Conservation (phyloP, 441 rosid species). For the Populus hybrid region DNA sequence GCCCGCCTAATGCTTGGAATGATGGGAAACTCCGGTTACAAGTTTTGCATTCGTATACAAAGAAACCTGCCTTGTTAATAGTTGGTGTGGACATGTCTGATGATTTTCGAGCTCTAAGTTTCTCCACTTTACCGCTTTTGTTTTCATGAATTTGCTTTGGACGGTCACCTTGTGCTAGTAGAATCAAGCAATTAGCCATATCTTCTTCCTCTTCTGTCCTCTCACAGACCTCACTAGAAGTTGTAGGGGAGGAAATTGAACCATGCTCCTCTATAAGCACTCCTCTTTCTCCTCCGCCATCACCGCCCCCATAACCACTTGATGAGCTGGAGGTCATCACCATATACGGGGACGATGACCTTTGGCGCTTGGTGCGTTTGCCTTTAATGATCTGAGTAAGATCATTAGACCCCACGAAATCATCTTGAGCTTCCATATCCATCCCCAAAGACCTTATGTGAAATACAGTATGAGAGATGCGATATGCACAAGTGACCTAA, state of each 20-base stretch:
- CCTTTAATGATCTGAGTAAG: slow-evolving; percentile 37
- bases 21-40: slow-evolving; percentile 82
- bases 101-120: slow-evolving; percentile 23
- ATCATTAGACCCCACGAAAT: slow-evolving; percentile 5
- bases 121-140: slow-evolving; percentile 15
- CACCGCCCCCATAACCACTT: slow-evolving; percentile 26
- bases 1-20: slow-evolving; percentile 95
- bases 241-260: slow-evolving; percentile 43
- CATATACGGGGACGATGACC: slow-evolving; percentile 45
- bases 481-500: slow-evolving; percentile 21
- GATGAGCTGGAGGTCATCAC: slow-evolving; percentile 44
- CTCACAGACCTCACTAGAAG: slow-evolving; percentile 33
- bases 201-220: slow-evolving; percentile 84
- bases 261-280: slow-evolving; percentile 28
- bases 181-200: slow-evolving; percentile 85
- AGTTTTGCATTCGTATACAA: slow-evolving; percentile 86
- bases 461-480: not conserved
- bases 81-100: slow-evolving; percentile 21
- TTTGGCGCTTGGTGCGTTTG: slow-evolving; percentile 77
- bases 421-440: not conserved
- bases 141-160: slow-evolving; percentile 7
- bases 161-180: slow-evolving; percentile 66
- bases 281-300: slow-evolving; percentile 7
- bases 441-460: not conserved
- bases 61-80: slow-evolving; percentile 42